Evolutionary conservation across 768 basidiomycete genomes (phyloP), one percentile per base, ranked within the genome.

Genomic region (Lentinula detonsa): DNA sequence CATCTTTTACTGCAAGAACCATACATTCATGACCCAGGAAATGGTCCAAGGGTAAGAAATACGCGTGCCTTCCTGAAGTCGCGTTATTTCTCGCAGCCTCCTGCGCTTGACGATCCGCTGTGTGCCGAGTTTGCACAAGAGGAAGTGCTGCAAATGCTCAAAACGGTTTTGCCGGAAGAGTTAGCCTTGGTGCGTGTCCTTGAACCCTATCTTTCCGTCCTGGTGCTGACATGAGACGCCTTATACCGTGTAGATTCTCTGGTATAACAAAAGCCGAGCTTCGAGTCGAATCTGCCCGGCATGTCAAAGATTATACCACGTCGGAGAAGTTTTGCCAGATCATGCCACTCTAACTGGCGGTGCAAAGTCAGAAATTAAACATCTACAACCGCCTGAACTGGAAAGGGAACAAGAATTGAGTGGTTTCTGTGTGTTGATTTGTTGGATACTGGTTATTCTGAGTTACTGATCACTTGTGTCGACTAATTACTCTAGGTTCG

Each of bases 241-340:
- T 39, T 35, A 31, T 37, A 39, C 37, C 28, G 37, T 48, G 21
- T 63, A 90, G 90, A 85, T 89, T 9, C 65, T 92, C 11, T 93
- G 90, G 90, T 92, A 93, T 67, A 93, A 93, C 76, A 91, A 91
- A 73, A 91, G 88, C 68, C 82, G 91, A 2, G 71, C 79, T 5
- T 80, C 77, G 9, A 81, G 85, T 58, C 84, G 91, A 31, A 80
- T 93, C 56, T 93, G 91, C 66, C 91, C 91, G 2, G 82, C 88
- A 0, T 93, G 91, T 67, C 83, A 85, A 69, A 75, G 91, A 15
- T 71, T 91, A 34, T 93, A 91, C 68, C 77, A 75, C 5, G 72
- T 92, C 0, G 89, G 89, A 1, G 91, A 93, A 54, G 69, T 75
- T 1, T 76, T 91, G 1, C 79, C 81, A 3, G 80, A 84, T 28